Conservation (phyloP, 2,329 filamentous ascomycete genomes). For the Dryadomyces sulphureus region DNA sequence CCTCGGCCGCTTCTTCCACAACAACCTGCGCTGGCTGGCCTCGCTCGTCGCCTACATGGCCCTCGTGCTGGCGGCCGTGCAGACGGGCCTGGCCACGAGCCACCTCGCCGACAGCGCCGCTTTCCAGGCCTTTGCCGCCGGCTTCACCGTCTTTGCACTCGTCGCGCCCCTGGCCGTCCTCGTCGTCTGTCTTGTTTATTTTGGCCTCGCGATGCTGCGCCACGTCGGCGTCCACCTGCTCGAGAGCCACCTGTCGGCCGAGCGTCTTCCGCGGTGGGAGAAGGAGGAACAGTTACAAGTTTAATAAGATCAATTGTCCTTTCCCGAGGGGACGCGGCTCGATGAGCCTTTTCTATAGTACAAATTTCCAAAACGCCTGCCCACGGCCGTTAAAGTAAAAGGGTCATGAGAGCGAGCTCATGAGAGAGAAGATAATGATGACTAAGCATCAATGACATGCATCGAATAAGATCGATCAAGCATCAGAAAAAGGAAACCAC, state of each 20-base stretch:
- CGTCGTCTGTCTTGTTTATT: conserved; percentile 8
- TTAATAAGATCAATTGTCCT: too few species aligned
- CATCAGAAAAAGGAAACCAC: not conserved
- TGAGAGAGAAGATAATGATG: not conserved
- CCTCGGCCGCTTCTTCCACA: conserved; percentile 25
- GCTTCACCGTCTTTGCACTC: conserved; percentile 33
- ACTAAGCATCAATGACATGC: not conserved
- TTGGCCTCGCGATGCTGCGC: conserved; percentile 9
- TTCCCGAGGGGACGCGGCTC: too few species aligned
- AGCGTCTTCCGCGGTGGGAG: too few species aligned
- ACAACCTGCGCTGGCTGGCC: conserved; percentile 26
- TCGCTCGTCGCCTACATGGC: conserved; percentile 25
- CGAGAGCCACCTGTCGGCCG: conserved; percentile 4
- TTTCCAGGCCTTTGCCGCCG: conserved; percentile 29
- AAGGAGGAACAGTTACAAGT: too few species aligned
- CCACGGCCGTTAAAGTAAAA: too few species aligned
- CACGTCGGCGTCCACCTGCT: conserved; percentile 9
- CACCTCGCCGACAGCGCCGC: conserved; percentile 16
- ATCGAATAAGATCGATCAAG: not conserved
- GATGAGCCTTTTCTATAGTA: too few species aligned
- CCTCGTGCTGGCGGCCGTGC: conserved; percentile 32
- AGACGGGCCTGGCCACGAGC: conserved; percentile 27
- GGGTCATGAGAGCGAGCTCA: too few species aligned
- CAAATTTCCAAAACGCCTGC: too few species aligned
- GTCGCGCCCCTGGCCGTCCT: conserved; percentile 20